These are phyloP conservation scores for Pseudisothecium myosuroides DNA, from an alignment of 225 moss, liverwort and hornwort genomes.

Conservation along the genomic window DNA sequence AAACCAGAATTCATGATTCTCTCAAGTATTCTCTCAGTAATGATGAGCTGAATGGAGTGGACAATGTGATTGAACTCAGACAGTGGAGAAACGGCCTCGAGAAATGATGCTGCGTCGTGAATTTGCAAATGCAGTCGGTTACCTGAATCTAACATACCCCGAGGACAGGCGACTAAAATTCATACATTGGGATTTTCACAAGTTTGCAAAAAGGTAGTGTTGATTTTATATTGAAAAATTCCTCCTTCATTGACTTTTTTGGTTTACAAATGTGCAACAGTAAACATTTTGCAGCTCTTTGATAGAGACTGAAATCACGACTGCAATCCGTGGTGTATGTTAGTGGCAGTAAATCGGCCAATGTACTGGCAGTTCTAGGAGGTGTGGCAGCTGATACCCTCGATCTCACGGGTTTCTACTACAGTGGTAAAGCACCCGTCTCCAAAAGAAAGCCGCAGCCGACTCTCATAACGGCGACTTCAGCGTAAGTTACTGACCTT, in stretches of 20 bases:
- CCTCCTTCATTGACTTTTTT: background rate
- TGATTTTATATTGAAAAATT: background rate
- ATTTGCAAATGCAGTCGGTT: slow-evolving; percentile 83
- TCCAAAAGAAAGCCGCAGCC: slow-evolving; percentile 41
- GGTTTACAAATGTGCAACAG: background rate
- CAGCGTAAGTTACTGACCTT: slow-evolving; percentile 27
- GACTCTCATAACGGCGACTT: slow-evolving; percentile 42
- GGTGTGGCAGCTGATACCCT: slow-evolving; percentile 79
- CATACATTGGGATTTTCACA: slow-evolving; percentile 99
- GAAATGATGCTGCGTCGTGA: slow-evolving; percentile 99
- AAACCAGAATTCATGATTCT: background rate
- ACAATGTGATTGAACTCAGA: slow-evolving; percentile 26
- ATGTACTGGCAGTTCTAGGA: slow-evolving; percentile 83
- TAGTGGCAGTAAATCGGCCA: slow-evolving; percentile 83
- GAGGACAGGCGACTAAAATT: slow-evolving; percentile 73
- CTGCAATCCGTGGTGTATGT: background rate
- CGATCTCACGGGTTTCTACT: slow-evolving; percentile 89
- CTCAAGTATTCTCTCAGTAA: background rate
- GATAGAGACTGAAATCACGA: background rate
- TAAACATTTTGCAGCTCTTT: background rate
- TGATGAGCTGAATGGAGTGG: background rate
- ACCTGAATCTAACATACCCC: slow-evolving; percentile 56
- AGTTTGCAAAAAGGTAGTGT: slow-evolving; percentile 89
- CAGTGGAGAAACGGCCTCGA: slow-evolving; percentile 92
- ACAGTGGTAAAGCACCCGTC: slow-evolving; percentile 68